A percentile compares a stretch with the other conserved stretches of the same genome.
Evolutionary conservation across 192 early-diverging fungal genomes (phyloP).

Genomic region (Dissophora globulifera): DNA sequence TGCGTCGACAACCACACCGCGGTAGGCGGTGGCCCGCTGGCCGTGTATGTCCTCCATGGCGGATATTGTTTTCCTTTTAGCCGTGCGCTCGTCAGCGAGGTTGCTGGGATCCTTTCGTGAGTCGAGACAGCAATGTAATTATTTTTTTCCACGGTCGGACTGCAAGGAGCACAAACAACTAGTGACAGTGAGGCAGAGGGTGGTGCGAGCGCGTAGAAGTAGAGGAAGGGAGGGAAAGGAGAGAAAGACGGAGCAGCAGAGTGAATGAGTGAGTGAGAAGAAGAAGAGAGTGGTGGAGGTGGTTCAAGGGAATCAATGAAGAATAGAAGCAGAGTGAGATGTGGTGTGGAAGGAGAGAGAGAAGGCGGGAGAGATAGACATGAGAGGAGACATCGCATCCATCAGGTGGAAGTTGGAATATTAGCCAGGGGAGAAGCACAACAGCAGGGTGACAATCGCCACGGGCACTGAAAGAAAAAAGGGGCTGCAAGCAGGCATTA

Average conservation of each 20-base stretch:
- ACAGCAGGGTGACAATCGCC: conserved; percentile 2
- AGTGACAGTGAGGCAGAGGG: too few relatives aligned
- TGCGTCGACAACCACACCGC: conserved; percentile 63
- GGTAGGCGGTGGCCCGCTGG: conserved; percentile 21
- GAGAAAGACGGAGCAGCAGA: too few relatives aligned
- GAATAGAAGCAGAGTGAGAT: not conserved
- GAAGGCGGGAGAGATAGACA: not conserved
- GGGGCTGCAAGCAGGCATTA: not conserved
- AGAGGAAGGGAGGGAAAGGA: too few relatives aligned
- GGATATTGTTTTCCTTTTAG: too few relatives aligned
- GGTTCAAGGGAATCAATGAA: not conserved
- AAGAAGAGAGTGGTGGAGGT: not conserved
- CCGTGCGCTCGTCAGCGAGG: too few relatives aligned
- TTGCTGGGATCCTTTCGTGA: too few relatives aligned
- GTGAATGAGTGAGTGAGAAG: not conserved
- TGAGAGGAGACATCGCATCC: not conserved
- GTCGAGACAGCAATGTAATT: too few relatives aligned
- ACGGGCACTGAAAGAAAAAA: conserved; percentile 17
- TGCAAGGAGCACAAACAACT: too few relatives aligned
- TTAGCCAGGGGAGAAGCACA: not conserved
- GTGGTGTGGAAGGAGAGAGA: not conserved
- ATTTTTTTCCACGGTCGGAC: not conserved
- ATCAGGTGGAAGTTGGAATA: conserved; percentile 34
- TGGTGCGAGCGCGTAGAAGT: too few relatives aligned
- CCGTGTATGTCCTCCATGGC: conserved; percentile 14